phyloP scores from a whole-genome alignment of 164 flowering plant species.

The Liriodendron chinense region DNA sequence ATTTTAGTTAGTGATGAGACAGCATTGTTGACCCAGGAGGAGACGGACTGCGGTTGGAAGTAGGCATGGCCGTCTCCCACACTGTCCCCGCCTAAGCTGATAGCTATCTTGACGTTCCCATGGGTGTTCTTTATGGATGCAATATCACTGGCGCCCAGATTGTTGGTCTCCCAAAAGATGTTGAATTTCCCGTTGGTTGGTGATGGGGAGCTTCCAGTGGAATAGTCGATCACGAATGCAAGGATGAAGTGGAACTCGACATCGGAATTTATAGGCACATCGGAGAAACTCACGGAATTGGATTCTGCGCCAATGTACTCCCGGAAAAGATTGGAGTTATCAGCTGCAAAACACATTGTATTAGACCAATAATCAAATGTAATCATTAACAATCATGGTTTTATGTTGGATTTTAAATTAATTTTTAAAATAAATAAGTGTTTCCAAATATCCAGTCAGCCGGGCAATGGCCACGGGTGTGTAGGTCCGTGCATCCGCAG shows the following conservation, averaged over 20 bases:
- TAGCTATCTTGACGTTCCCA: conserved; percentile 44
- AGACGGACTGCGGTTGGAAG: conserved; percentile 38
- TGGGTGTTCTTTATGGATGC: conserved; percentile 32
- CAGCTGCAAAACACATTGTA: conserved; percentile 11
- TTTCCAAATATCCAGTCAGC: too few species aligned
- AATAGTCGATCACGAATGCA: conserved; percentile 61
- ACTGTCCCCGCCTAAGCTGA: conserved; percentile 56
- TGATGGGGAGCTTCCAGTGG: conserved; percentile 7
- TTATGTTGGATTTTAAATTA: too few species aligned
- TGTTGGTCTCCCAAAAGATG: conserved; percentile 46
- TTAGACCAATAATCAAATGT: too few species aligned
- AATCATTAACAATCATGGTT: too few species aligned
- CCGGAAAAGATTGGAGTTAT: conserved; percentile 30
- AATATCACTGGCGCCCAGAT: conserved; percentile 39
- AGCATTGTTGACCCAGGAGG: conserved; percentile 64
- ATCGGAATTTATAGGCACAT: conserved; percentile 43
- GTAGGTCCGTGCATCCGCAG: too few species aligned
- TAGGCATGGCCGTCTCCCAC: conserved; percentile 18
- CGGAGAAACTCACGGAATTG: conserved; percentile 43
- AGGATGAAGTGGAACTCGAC: conserved; percentile 65
- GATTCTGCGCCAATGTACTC: conserved; percentile 65
- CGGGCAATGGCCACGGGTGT: too few species aligned
- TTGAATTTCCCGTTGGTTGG: conserved; percentile 60
- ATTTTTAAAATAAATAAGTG: too few species aligned
- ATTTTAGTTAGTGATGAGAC: conserved; percentile 49